A percentile compares a stretch with the other conserved stretches of the same genome.
Evolutionary conservation across 805 yeast species (phyloP).

Genomic region (Kluyveromyces aestuarii): DNA sequence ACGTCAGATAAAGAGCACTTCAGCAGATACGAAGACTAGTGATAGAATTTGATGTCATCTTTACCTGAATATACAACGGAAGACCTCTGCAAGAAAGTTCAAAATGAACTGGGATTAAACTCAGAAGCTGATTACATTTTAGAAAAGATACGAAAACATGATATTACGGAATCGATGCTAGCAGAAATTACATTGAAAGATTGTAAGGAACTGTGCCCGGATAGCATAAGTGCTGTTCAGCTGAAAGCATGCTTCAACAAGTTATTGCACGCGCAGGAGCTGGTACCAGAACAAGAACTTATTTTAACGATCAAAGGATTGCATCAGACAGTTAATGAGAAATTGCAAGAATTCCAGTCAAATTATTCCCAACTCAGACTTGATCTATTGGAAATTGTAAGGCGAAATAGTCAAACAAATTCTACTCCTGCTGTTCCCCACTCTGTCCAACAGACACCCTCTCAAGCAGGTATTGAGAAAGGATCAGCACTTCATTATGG

Average conservation of each 20-base stretch:
- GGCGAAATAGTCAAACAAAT: slow-evolving; percentile 7
- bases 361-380: slow-evolving; percentile 23
- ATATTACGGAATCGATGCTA: slow-evolving; percentile 49
- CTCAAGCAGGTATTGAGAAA: slow-evolving; percentile 16
- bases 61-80: background rate
- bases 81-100: slow-evolving; percentile 3
- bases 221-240: slow-evolving; percentile 46
- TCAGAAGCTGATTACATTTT: slow-evolving; percentile 3
- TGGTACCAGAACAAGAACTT: slow-evolving; percentile 26
- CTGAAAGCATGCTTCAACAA: slow-evolving; percentile 53
- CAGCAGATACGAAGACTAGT: background rate
- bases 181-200: slow-evolving; percentile 62
- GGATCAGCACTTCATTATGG: slow-evolving; percentile 6
- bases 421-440: background rate
- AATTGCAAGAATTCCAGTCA: slow-evolving; percentile 24
- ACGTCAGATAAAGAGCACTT: background rate
- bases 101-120: slow-evolving; percentile 8
- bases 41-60: background rate
- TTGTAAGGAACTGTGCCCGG: slow-evolving; percentile 58
- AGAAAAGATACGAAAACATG: slow-evolving; percentile 13
- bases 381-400: slow-evolving; percentile 24
- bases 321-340: slow-evolving; percentile 18
- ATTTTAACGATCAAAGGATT: slow-evolving; percentile 20
- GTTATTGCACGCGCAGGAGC: slow-evolving; percentile 24
- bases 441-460: slow-evolving; percentile 7